Evolutionary conservation across 1,284 basidiomycete genomes (phyloP), one percentile per base, ranked within the genome.

Genomic region (Pyrrhoderma lamaoense): DNA sequence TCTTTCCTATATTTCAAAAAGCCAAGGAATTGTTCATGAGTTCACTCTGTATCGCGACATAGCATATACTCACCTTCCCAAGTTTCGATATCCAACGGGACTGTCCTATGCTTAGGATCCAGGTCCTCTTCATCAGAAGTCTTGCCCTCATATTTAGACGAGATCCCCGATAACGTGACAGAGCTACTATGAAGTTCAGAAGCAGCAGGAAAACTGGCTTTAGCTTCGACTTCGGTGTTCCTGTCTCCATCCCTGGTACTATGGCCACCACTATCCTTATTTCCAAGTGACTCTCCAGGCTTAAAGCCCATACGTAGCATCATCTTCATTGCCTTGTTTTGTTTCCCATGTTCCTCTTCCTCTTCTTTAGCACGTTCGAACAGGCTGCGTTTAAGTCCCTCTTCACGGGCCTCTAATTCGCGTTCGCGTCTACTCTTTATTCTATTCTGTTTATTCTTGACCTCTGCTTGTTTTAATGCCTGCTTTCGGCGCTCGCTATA

Each of bases 251-350:
- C 56, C 5, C 38, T n/a, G n/a, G 38, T 18, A n/a, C 38, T n/a
- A n/a, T 16, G 16, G n/a, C 38, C 14, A 8, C 38, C 38, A 40
- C 69, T 62, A 8, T 67, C 62, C 18, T 62, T 59, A 58, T 65
- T 72, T 3, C 89, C 89, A 35, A 91, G 72, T 2, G 85, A 70
- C 64, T 88, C 78, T 11, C 89, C 89, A 2, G 85, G 80, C 68
- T 84, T 83, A 69, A 89, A 90, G 1, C 89, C 89, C 88, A 90
- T 90, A 69, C 85, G 89, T 75, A 87, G 79, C 88, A 91, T 91
- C 72, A 91, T 89, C 8, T 77, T 76, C 51, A 90, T 70, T 3
- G 88, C 87, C 64, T 89, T 91, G 67, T 77, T 89, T 45, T 66
- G 56, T 46, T 59, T 55, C 18, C 65, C 69, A 1, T 59, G 60